A percentile compares a stretch with the other conserved stretches of the same genome.
phyloP scores from a whole-genome alignment of 129 eudicot species.

The Flaveria ramosissima region DNA sequence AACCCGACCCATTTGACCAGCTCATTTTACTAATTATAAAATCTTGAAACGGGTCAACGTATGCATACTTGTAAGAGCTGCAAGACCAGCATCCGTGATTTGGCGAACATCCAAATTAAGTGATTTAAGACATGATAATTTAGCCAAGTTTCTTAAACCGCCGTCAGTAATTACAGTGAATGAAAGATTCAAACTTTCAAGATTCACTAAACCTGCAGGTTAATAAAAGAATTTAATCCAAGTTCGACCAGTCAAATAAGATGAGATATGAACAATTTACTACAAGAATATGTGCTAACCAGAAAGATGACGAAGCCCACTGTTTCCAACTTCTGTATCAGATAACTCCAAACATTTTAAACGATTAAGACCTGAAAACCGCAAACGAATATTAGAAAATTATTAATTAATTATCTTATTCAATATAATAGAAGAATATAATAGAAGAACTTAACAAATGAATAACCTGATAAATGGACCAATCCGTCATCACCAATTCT shows the following conservation, averaged over 20 bases:
- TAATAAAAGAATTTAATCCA: neutral
- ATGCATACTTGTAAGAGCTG: conserved; percentile 76
- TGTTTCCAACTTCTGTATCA: conserved; percentile 93
- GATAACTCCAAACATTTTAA: conserved; percentile 84
- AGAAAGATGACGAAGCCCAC: conserved; percentile 76
- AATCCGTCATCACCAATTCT: conserved; percentile 74
- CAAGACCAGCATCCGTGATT: conserved; percentile 91
- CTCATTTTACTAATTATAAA: neutral
- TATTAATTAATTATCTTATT: neutral
- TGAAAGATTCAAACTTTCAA: conserved; percentile 90
- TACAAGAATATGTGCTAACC: conserved; percentile 43
- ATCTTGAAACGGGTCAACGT: neutral
- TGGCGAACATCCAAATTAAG: conserved; percentile 96
- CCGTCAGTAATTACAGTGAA: conserved; percentile 81
- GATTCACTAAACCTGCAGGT: conserved; percentile 60
- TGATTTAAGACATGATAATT: conserved; percentile 65
- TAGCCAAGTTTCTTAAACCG: conserved; percentile 70
- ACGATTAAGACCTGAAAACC: conserved; percentile 56
- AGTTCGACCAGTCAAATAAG: neutral
- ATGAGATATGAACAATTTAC: neutral
- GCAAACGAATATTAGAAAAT: neutral
- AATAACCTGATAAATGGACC: conserved; percentile 68
- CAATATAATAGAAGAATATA: neutral
- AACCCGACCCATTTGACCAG: neutral
- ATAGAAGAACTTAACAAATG: neutral